These are phyloP conservation scores for Sclerotinia nivalis DNA, from an alignment of 2,329 filamentous ascomycete species.

Conservation along the genomic window DNA sequence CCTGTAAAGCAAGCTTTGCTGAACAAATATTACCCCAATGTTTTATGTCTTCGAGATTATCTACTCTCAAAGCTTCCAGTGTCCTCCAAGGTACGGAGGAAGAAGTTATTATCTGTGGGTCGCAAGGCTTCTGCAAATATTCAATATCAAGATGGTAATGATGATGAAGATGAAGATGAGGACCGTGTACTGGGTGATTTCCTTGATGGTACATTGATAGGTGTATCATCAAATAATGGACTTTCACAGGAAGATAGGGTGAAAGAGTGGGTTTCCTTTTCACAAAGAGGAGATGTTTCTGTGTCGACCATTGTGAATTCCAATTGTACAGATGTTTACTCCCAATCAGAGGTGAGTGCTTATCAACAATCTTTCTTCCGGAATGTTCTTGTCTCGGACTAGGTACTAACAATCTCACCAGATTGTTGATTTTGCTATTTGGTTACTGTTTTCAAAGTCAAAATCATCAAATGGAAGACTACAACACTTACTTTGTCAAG, in stretches of 20 bases:
- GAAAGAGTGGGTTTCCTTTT: conserved; percentile 61
- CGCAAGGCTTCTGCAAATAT: conserved; percentile 8
- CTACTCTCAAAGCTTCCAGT: conserved; percentile 64
- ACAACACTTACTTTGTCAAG: conserved; percentile 79
- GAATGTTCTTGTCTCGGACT: conserved; percentile 22
- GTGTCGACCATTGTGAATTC: conserved; percentile 53
- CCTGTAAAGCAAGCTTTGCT: conserved; percentile 62
- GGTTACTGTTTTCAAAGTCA: conserved; percentile 68
- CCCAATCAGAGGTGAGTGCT: conserved; percentile 62
- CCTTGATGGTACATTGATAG: conserved; percentile 40
- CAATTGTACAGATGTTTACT: conserved; percentile 49
- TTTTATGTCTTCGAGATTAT: conserved; percentile 70
- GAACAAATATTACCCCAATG: conserved; percentile 63
- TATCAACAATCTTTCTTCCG: conserved; percentile 19
- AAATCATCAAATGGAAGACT: conserved; percentile 53
- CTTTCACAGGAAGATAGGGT: conserved; percentile 46
- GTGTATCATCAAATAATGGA: conserved; percentile 31
- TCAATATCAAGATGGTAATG: neutral
- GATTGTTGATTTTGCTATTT: conserved; percentile 77
- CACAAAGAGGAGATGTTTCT: conserved; percentile 62
- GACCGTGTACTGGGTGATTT: conserved; percentile 28
- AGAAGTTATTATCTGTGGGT: conserved; percentile 49
- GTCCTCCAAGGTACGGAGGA: conserved; percentile 63
- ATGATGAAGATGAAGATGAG: conserved; percentile 16
- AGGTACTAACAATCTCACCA: conserved; percentile 41